Base-by-base conservation (phyloP, 2,329 filamentous ascomycete genomes). In the Calonectria hongkongensis region DNA sequence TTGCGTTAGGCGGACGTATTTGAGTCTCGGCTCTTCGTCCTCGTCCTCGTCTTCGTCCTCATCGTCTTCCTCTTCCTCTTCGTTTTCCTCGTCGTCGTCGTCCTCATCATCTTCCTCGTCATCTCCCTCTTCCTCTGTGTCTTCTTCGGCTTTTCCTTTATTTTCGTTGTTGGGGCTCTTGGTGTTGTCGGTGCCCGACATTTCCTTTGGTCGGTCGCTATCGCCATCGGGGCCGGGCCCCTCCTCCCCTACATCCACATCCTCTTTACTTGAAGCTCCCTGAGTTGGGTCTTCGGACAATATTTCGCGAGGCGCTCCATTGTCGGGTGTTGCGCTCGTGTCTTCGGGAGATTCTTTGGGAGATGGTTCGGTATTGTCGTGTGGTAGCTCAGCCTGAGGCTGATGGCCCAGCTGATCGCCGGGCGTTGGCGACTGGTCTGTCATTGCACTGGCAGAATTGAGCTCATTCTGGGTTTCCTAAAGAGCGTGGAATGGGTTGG, bases 21-120 rank as follows among this genome's bases (percentile, higher is more conserved):
- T 99, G 79, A 99, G 90, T 81, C 93, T 94, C 33, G 97, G 97
- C 84, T 98, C 96, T 21, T 98, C 96, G 7, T 98, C 96, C 3
- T 97, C 95, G 0, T 96, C 95, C 0, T 97, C 95, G 0, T 94
- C 92, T 0, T 94, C 93, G 0, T 95, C 93, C 0, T 92, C 92
- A 0, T 92, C 90, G 0, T 92, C 91, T 0, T 91, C 90, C 0
- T 91, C 90, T 0, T 88, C 87, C 0, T 87, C 88, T 0, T 87
- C 86, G 0, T 88, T 88, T 0, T 86, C 85, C 0, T 84, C 84
- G 0, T 84, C 83, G 0, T 85, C 82, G 0, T 82, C 82, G 0
- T 78, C 81, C 0, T 80, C 79, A 0, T 73, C 79, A 0, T 80
- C 81, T 0, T 80, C 76, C 36, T 74, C 74, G 15, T 71, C 73